A percentile compares a stretch with the other conserved stretches of the same genome.
These are phyloP conservation scores for Coniferiporia weirii DNA, from an alignment of 1,284 basidiomycete species.

Conservation along the genomic window DNA sequence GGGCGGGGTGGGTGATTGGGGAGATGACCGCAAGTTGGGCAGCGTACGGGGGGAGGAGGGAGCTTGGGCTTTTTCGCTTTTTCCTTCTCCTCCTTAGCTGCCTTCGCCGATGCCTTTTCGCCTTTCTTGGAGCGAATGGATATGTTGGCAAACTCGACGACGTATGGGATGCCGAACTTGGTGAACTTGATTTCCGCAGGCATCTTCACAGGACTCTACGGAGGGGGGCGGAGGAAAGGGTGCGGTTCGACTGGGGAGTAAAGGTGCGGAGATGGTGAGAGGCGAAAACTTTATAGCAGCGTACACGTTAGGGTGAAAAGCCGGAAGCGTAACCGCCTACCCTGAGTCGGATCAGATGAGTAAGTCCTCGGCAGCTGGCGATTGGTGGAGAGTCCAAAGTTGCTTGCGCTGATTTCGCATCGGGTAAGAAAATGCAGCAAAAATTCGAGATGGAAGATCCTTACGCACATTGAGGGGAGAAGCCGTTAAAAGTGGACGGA, in stretches of 20 bases:
- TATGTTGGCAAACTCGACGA: conserved; percentile 40
- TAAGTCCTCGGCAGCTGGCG: too few relatives aligned
- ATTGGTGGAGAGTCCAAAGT: too few relatives aligned
- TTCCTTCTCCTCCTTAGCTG: conserved; percentile 20
- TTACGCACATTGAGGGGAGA: too few relatives aligned
- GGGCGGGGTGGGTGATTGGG: conserved; percentile 4
- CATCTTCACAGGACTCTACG: conserved; percentile 9
- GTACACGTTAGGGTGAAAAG: too few relatives aligned
- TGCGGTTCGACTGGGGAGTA: background rate
- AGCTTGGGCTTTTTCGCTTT: conserved; percentile 15
- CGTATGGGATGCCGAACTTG: conserved; percentile 22
- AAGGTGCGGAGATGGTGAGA: background rate
- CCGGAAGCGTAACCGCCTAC: too few relatives aligned
- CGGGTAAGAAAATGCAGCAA: too few relatives aligned
- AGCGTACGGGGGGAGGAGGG: conserved; percentile 15
- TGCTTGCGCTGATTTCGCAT: too few relatives aligned
- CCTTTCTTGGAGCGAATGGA: conserved; percentile 28
- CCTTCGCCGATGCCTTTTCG: conserved; percentile 12
- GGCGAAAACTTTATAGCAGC: too few relatives aligned
- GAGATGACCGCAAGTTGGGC: conserved; percentile 18
- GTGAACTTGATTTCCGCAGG: conserved; percentile 20
- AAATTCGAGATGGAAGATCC: too few relatives aligned
- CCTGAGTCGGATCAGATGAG: too few relatives aligned
- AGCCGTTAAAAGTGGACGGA: too few relatives aligned
- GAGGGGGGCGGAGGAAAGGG: background rate